Conservation (phyloP, 306 rosid species). For the Macrotyloma uniflorum region DNA sequence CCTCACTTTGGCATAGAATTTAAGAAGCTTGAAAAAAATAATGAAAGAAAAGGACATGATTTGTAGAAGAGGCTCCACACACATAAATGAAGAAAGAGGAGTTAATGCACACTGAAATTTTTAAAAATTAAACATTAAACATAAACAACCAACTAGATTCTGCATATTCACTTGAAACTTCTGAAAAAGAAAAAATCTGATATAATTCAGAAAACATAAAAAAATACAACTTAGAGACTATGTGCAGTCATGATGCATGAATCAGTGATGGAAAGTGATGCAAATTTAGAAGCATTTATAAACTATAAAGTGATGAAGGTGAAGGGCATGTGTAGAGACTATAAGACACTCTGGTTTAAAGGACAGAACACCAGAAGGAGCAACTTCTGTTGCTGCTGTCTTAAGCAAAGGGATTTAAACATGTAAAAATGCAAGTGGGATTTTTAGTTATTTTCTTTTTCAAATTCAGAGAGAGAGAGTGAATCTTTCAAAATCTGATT, state of each 20-base stretch:
- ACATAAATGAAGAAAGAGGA: constrained; percentile 16
- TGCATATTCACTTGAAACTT: too few species aligned
- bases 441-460: background rate
- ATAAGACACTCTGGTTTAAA: constrained; percentile 25
- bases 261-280: background rate
- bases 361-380: background rate
- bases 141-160: too few species aligned
- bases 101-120: background rate
- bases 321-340: constrained; percentile 41
- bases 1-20: constrained; percentile 33
- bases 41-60: constrained; percentile 12
- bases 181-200: too few species aligned
- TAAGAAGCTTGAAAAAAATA: constrained; percentile 35
- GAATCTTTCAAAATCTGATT: constrained; percentile 33
- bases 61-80: constrained; percentile 41
- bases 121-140: background rate
- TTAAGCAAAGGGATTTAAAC: constrained; percentile 40
- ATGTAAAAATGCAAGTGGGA: background rate
- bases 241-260: background rate
- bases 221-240: too few species aligned
- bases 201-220: too few species aligned
- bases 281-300: background rate
- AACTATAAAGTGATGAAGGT: background rate
- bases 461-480: background rate
- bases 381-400: constrained; percentile 35